phyloP scores from a whole-genome alignment of 2,329 filamentous ascomycete species.

The Huntiella savannae region DNA sequence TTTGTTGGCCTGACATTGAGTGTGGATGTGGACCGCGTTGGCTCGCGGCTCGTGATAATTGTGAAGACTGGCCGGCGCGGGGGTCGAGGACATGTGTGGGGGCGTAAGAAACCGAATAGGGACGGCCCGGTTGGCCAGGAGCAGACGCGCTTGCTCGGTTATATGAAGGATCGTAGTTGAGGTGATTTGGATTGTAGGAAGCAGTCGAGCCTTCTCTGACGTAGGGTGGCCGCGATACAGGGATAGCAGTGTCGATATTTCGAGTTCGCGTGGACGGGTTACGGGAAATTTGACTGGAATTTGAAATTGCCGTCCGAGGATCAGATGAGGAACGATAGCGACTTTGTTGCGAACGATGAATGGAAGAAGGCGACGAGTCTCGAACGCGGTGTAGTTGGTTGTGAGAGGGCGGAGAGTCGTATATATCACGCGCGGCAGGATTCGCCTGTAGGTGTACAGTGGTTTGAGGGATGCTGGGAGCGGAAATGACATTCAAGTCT shows the following conservation, averaged over 20 bases:
- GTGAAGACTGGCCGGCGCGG: conserved; percentile 13
- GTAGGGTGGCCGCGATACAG: conserved; percentile 7
- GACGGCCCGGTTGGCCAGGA: conserved; percentile 6
- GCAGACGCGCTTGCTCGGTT: conserved; percentile 9
- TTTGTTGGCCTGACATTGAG: neutral
- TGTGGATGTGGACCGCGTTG: conserved; percentile 7
- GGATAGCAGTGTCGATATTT: conserved; percentile 5
- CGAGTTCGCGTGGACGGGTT: conserved; percentile 10
- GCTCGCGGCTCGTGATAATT: conserved; percentile 7
- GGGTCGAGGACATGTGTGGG: conserved; percentile 20
- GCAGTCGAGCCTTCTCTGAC: conserved; percentile 9
- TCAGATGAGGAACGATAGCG: conserved; percentile 11
- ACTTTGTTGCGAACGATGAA: conserved; percentile 5
- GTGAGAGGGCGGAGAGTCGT: conserved; percentile 7
- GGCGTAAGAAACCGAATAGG: conserved; percentile 9
- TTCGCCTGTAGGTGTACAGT: conserved; percentile 11
- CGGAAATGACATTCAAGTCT: neutral
- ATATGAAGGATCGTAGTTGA: conserved; percentile 8
- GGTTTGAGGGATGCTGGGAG: conserved; percentile 12
- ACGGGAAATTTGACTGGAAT: conserved; percentile 5
- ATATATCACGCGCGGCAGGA: neutral
- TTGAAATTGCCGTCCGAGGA: conserved; percentile 1
- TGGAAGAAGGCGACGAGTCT: conserved; percentile 8
- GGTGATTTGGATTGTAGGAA: conserved; percentile 8
- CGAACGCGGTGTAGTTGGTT: conserved; percentile 11